Evolutionary conservation across 768 basidiomycete species (phyloP).

Genomic region (Cystofilobasidium capitatum): DNA sequence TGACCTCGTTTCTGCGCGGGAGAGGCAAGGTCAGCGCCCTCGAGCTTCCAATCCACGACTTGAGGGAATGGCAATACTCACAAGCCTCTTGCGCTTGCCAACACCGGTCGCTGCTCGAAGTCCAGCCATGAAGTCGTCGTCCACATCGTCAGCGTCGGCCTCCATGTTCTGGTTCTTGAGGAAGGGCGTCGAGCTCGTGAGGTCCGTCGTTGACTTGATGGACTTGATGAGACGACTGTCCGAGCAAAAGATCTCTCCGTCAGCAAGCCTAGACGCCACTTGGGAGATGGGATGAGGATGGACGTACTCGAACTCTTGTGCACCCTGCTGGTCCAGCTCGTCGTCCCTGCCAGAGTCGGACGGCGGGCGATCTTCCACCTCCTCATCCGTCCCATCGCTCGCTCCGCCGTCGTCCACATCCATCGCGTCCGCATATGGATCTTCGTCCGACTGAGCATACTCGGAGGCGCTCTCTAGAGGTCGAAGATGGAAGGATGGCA

Average conservation of each 20-base stretch:
- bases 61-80: neutral
- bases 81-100: slow-evolving; percentile 19
- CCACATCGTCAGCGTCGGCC: slow-evolving; percentile 29
- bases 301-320: neutral
- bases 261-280: neutral
- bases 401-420: neutral
- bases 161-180: slow-evolving; percentile 62
- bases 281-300: neutral
- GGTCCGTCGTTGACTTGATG: slow-evolving; percentile 50
- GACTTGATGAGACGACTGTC: slow-evolving; percentile 58
- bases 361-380: neutral
- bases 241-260: neutral
- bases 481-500: neutral
- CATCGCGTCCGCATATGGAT: neutral
- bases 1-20: slow-evolving; percentile 29
- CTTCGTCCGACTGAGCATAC: neutral
- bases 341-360: neutral
- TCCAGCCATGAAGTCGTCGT: slow-evolving; percentile 18
- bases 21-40: slow-evolving; percentile 22
- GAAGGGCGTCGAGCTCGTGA: slow-evolving; percentile 36
- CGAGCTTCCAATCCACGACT: slow-evolving; percentile 9
- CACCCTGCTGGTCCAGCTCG: slow-evolving; percentile 1
- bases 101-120: slow-evolving; percentile 15
- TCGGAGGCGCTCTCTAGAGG: neutral
- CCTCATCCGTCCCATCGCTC: neutral